Base-by-base conservation (phyloP, 495 filamentous ascomycete species). In the Neurospora sp. region DNA sequence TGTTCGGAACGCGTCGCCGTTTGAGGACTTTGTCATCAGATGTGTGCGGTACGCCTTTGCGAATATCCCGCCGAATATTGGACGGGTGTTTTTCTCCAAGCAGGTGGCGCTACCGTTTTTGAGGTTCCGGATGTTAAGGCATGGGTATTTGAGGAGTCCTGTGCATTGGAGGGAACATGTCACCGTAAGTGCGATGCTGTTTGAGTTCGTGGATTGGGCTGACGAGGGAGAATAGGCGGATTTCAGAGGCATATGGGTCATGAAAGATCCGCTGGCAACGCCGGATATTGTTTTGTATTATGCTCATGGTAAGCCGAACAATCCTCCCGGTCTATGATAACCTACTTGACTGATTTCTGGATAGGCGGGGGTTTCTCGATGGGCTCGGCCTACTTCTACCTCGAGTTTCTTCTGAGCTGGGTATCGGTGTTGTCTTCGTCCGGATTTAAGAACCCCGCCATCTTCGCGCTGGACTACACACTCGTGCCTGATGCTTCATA, bases 401-500 rank as follows among this genome's bases (percentile, higher is more conserved):
- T 94, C 27, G 92, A 94, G 79, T 94, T 94, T 75, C 83, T 94
- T 20, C 77, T 92, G 42, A 86, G 89, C 37, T 92, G 89, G 89
- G 76, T 90, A 18, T 84, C 81, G 54, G 78, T 90, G 0, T 82
- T 94, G 42, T 81, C 84, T 39, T 80, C 86, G 18, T 79, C 83
- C 41, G 90, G 91, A 16, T 93, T 90, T 77, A 70, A 77, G 16
- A 94, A 93, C 77, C 92, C 92, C 4, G 90, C 92, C 18, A 86
- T 94, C n/a, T 91, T 94, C 77, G 88, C 90, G 2, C 81, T 94
- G 7, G 92, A 94, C 71, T 94, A 94, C 77, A 91, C 90, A 9
- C 85, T 94, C 2, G 91, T 93, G n/a, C 92, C 92, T 12, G 90
- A 92, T 73, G 85, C 86, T 42, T 83, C 82, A 11, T 94, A 91